Evolutionary conservation across 352 stramenopile genomes (phyloP), one percentile per base, ranked within the genome.

Genomic region (Blastocystis hominis): DNA sequence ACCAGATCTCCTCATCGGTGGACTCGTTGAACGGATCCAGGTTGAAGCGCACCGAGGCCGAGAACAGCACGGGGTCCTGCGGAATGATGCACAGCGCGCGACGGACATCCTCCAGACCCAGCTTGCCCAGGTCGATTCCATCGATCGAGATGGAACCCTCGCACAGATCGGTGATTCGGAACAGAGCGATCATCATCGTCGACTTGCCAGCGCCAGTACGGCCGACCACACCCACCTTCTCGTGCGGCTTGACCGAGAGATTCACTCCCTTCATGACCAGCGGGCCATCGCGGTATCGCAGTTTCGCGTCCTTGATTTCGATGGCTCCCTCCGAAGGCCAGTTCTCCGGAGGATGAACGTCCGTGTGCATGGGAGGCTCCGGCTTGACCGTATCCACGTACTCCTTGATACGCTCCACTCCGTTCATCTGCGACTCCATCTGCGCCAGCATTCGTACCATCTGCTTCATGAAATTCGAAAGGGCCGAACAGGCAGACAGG

Each of bases 181-280:
- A 96, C 17, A 98, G 90, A 40, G 94, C 93, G 72, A 94, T 91
- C 6, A 93, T 93, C 13, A 98, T 89, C 68, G 92, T 93, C 68
- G 90, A 94, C 89, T 97, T 95, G 80, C 94, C 94, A 3, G 91
- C 91, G 42, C 94, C 93, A 0, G 94, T 95, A 81, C 93, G 89
- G 24, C 95, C 95, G 0, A 97, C 93, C 20, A 98, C 92, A 40
- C 94, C 95, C 72, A 95, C 91, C 78, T 95, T 94, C 76, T 94
- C 91, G 10, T 93, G 91, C 0, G 91, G 89, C 1, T 89, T 63
- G 5, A 95, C 91, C n/a, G 88, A 90, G 61, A 95, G 92, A 1
- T 90, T 92, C 1, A 95, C 89, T 40, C 76, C 89, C 20, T 90
- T 88, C 0, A 89, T 24, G 1, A 86, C 88, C 17, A 66, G 53